phyloP scores from a whole-genome alignment of 139 green algal species.

The Desmodesmus armatus region DNA sequence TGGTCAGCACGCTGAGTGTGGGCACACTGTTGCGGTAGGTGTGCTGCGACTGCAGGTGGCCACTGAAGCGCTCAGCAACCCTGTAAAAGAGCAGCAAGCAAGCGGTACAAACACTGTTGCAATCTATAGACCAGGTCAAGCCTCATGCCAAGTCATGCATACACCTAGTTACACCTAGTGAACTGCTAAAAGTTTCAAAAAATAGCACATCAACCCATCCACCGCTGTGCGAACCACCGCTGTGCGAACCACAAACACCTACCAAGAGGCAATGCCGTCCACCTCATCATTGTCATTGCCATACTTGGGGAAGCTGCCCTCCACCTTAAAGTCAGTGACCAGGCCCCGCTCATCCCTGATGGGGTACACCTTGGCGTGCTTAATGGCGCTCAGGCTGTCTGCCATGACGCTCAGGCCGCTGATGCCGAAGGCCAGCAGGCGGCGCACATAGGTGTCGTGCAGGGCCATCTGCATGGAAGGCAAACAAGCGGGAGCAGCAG shows the following conservation, averaged over 20 bases:
- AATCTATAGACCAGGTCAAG: too few species aligned
- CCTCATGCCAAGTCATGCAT: too few species aligned
- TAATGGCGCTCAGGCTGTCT: constrained; percentile 83
- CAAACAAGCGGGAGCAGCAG: too few species aligned
- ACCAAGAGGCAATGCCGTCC: constrained; percentile 69
- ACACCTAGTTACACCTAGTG: too few species aligned
- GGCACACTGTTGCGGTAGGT: constrained; percentile 76
- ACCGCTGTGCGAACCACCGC: too few species aligned
- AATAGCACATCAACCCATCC: too few species aligned
- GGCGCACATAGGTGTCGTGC: constrained; percentile 78
- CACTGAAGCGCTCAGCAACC: constrained; percentile 32
- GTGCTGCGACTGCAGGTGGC: constrained; percentile 60
- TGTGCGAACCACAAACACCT: too few species aligned
- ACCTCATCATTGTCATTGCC: constrained; percentile 82
- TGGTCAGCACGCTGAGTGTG: constrained; percentile 83
- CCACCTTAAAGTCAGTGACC: constrained; percentile 65
- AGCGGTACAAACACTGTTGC: too few species aligned
- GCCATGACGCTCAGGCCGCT: constrained; percentile 74
- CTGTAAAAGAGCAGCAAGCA: too few species aligned
- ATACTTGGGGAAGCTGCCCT: constrained; percentile 80
- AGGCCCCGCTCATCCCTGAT: constrained; percentile 64
- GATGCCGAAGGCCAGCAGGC: constrained; percentile 80
- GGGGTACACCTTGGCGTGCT: constrained; percentile 76
- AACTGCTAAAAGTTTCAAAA: too few species aligned
- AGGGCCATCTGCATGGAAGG: constrained; percentile 86